Evolutionary conservation across 306 rosid species (phyloP), one percentile per base, ranked within the genome.

Genomic region (Castanea mollissima): DNA sequence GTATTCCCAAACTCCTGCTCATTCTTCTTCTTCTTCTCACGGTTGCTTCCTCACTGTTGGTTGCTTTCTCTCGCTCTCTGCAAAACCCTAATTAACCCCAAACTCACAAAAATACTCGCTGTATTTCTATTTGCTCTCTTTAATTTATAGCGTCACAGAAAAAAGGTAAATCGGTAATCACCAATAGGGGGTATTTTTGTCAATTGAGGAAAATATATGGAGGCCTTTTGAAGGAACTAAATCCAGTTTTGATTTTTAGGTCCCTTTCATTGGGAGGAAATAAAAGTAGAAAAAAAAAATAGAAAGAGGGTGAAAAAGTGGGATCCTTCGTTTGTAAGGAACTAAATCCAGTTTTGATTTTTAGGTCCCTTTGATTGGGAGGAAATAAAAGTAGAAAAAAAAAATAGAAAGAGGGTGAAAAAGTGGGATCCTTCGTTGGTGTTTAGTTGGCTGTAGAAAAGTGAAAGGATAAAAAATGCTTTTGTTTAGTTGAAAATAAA

Each of bases 1-100:
- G 99, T 56, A 95, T 95, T 77, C 99, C 99, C 85, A 95, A 87
- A 81, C 99, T 93, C 74, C 98, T 89, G 80, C 99, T 95, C 99
- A 95, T 95, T 79, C 76, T 57, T 25, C 75, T 38, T 63, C 72
- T 57, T 23, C 16, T 44, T 11, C 16, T 46, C 51, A 9, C 10
- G 51, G 51, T 44, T 44, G 51, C 46, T 3, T 10, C 18, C 51
- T 31, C 49, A 3, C 71, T 63, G 29, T 74, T 34, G 16, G 68
- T 70, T n/a, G 46, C 46, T 46, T 21, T 4, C 55, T 12, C 6
- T 7, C 51, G 68, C 57, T 51, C 79, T 59, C 67, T 75, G 75
- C 73, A 69, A 85, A 88, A 88, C 92, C 92, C 91, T 85, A 86
- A 83, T 18, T 18, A 35, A 31, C 49, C 65, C 29, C 78, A 69